Evolutionary conservation across 768 basidiomycete species (phyloP).

Genomic region (Suillus alpinus): DNA sequence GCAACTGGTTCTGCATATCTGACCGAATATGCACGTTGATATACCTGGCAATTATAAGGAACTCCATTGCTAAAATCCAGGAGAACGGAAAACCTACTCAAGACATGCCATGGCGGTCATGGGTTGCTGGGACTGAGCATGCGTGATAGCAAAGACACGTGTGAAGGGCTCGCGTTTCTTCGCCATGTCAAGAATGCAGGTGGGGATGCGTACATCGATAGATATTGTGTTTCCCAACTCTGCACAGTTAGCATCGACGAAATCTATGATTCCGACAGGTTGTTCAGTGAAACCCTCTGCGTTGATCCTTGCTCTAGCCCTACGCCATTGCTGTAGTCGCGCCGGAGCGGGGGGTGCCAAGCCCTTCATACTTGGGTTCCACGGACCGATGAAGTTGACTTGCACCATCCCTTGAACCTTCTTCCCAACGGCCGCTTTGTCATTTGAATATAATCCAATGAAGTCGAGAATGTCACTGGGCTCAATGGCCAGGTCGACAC

Average conservation of each 20-base stretch:
- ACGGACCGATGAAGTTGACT: background rate
- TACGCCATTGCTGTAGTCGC: background rate
- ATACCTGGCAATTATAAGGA: background rate
- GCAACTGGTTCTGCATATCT: conserved; percentile 15
- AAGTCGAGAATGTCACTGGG: background rate
- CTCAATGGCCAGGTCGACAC: background rate
- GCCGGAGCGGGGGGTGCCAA: too few species aligned
- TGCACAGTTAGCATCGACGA: background rate
- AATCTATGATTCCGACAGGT: background rate
- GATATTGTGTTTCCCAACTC: background rate
- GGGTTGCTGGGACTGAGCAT: background rate
- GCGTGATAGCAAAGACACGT: background rate
- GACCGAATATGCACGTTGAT: conserved; percentile 15
- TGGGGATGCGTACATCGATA: background rate
- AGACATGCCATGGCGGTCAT: background rate
- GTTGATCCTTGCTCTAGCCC: background rate
- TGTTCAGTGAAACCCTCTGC: background rate
- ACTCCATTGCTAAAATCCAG: background rate
- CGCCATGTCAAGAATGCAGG: background rate
- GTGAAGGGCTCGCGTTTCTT: background rate
- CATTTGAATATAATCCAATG: background rate
- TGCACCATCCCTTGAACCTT: background rate
- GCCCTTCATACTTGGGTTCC: background rate
- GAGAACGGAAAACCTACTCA: background rate
- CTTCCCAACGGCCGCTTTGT: background rate